phyloP scores from a whole-genome alignment of 352 stramenopile species.

The Globisporangium perplexum region DNA sequence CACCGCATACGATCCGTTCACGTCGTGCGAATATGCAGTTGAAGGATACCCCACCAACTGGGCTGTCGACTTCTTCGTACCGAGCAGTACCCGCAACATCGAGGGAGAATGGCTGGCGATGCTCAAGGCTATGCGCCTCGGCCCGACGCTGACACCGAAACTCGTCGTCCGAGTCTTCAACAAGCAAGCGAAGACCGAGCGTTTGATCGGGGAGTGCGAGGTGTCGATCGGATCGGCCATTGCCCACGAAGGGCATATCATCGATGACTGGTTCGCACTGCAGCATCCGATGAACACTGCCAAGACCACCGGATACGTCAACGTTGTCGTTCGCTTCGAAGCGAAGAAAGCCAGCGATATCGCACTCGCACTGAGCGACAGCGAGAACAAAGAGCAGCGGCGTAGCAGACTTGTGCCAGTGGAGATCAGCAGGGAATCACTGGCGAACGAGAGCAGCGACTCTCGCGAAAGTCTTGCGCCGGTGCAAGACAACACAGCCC shows the following conservation, averaged over 20 bases:
- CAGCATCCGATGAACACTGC: conserved; percentile 21
- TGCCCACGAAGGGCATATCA: conserved; percentile 61
- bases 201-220: conserved; percentile 67
- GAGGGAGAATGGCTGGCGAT: conserved; percentile 49
- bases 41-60: conserved; percentile 58
- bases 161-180: conserved; percentile 64
- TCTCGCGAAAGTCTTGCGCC: not conserved
- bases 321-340: conserved; percentile 59
- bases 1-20: conserved; percentile 79
- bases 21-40: conserved; percentile 70
- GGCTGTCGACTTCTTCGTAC: conserved; percentile 64
- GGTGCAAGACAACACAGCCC: conserved; percentile 6
- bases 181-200: conserved; percentile 61
- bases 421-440: not conserved
- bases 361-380: conserved; percentile 2
- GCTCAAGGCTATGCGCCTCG: conserved; percentile 49
- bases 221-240: conserved; percentile 69
- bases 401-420: conserved; percentile 5
- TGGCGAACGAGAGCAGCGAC: not conserved
- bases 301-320: conserved; percentile 27
- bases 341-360: conserved; percentile 27
- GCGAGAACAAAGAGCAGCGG: not conserved
- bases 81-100: conserved; percentile 29
- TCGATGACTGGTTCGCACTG: conserved; percentile 58
- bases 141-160: conserved; percentile 56